Evolutionary conservation across 495 filamentous ascomycete species (phyloP).

Genomic region (Neurospora africana): DNA sequence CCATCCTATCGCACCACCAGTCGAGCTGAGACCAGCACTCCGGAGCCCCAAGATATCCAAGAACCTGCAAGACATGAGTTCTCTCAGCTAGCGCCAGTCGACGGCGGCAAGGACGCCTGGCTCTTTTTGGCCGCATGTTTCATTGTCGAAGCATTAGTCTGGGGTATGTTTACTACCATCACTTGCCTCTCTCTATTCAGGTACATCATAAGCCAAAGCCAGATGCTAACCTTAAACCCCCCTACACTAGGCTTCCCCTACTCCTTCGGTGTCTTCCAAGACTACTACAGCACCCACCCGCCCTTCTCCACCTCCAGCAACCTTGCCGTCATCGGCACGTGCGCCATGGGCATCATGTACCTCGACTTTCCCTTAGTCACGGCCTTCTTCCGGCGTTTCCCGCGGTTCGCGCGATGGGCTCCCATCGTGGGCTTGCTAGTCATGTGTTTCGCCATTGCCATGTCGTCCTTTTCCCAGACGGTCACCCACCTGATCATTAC

Average conservation of each 20-base stretch:
- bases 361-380: constrained; percentile 33
- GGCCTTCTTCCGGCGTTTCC: constrained; percentile 20
- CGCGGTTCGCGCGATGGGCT: constrained; percentile 19
- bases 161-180: constrained; percentile 36
- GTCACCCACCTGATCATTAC: constrained; percentile 39
- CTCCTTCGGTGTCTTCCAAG: constrained; percentile 43
- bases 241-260: constrained; percentile 47
- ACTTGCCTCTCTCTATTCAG: neutral
- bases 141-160: constrained; percentile 53
- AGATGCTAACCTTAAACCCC: neutral
- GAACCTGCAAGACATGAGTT: constrained; percentile 13
- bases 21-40: neutral
- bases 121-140: constrained; percentile 53
- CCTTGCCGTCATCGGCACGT: constrained; percentile 34
- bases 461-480: constrained; percentile 35
- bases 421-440: constrained; percentile 29
- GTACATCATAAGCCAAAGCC: neutral
- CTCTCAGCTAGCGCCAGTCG: constrained; percentile 43
- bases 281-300: constrained; percentile 34
- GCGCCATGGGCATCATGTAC: constrained; percentile 41
- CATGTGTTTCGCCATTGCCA: constrained; percentile 30
- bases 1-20: neutral
- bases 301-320: constrained; percentile 27
- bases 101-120: constrained; percentile 55
- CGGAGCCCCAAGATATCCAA: neutral